phyloP scores from a whole-genome alignment of 441 rosid genomes.

The Capsella rubella region DNA sequence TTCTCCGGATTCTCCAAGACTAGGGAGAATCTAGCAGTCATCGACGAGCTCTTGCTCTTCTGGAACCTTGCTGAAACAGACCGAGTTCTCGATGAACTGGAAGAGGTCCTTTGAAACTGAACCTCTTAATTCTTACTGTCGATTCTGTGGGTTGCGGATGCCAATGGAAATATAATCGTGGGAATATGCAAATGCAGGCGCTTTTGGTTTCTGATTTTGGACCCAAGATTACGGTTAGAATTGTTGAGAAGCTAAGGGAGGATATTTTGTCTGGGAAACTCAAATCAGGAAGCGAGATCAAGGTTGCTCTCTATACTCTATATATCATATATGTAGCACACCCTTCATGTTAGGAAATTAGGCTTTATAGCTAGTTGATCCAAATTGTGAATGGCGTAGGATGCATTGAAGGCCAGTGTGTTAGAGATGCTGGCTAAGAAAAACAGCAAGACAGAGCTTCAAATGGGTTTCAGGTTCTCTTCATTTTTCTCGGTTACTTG shows the following conservation, averaged over 20 bases:
- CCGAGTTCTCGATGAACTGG: constrained; percentile 89
- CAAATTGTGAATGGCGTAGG: constrained; percentile 50
- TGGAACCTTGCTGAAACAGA: constrained; percentile 98
- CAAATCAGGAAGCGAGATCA: constrained; percentile 89
- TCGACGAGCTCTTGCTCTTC: constrained; percentile 89
- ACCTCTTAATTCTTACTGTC: neutral
- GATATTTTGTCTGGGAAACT: constrained; percentile 88
- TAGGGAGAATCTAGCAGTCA: constrained; percentile 87
- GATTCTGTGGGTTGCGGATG: constrained; percentile 1
- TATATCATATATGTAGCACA: neutral
- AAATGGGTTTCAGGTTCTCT: constrained; percentile 83
- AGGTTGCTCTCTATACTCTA: constrained; percentile 50
- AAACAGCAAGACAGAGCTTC: constrained; percentile 85
- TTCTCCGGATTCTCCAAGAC: constrained; percentile 94
- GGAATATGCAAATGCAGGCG: constrained; percentile 52
- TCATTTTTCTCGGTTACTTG: neutral
- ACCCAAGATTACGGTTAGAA: constrained; percentile 83
- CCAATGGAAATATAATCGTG: constrained; percentile 1
- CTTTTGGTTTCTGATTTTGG: constrained; percentile 92
- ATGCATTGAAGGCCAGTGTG: constrained; percentile 80
- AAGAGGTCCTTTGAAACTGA: constrained; percentile 58
- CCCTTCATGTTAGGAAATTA: neutral
- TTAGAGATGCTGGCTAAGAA: constrained; percentile 70
- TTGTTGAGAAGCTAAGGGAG: constrained; percentile 83
- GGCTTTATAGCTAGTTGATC: constrained; percentile 1